These are phyloP conservation scores for Grifola frondosa DNA, from an alignment of 1,284 basidiomycete genomes.

Conservation along the genomic window DNA sequence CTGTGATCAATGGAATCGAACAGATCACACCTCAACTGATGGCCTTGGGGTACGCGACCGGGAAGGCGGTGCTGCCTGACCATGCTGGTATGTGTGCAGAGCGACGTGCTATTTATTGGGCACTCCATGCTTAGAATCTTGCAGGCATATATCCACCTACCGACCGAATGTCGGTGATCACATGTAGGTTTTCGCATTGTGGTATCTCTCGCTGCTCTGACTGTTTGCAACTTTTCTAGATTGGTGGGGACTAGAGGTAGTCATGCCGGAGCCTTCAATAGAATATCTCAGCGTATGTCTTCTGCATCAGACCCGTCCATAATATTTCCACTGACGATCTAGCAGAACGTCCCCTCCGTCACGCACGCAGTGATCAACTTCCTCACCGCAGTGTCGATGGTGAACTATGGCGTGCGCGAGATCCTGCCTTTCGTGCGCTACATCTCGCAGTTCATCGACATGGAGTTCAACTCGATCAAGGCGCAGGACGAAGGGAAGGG, in stretches of 20 bases:
- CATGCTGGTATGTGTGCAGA: slow-evolving; percentile 48
- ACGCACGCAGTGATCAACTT: slow-evolving; percentile 65
- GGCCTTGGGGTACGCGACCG: slow-evolving; percentile 74
- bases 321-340: not conserved
- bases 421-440: slow-evolving; percentile 79
- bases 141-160: slow-evolving; percentile 66
- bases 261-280: slow-evolving; percentile 68
- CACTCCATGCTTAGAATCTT: not conserved
- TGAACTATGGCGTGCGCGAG: slow-evolving; percentile 71
- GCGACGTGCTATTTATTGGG: not conserved
- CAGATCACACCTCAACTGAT: slow-evolving; percentile 75
- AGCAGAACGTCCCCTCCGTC: slow-evolving; percentile 59
- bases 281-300: slow-evolving; percentile 54
- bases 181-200: slow-evolving; percentile 50
- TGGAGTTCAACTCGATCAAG: slow-evolving; percentile 66
- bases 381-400: slow-evolving; percentile 64
- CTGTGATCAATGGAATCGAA: slow-evolving; percentile 63
- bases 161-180: slow-evolving; percentile 74
- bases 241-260: slow-evolving; percentile 82
- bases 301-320: not conserved
- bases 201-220: not conserved
- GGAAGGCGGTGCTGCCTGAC: slow-evolving; percentile 62
- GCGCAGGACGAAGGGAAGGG: slow-evolving; percentile 66
- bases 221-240: slow-evolving; percentile 51
- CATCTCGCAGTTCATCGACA: slow-evolving; percentile 72